Conservation (phyloP, 352 stramenopile species). For the Phytopythium oedochilum region DNA sequence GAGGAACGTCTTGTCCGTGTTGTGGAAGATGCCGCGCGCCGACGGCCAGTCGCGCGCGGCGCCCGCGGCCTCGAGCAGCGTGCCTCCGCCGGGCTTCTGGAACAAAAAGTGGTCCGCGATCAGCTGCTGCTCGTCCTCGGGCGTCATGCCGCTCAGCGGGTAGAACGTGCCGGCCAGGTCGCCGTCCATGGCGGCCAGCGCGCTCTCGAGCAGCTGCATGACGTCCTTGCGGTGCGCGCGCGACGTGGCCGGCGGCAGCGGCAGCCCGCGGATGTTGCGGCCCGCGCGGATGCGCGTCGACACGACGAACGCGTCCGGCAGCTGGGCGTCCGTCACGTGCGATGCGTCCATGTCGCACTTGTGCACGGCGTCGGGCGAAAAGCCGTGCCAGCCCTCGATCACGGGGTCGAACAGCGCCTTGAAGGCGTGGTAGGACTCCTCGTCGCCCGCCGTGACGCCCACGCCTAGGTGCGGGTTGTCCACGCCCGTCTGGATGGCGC, state of each 20-base stretch:
- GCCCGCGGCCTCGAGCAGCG: conserved; percentile 58
- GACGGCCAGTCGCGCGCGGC: conserved; percentile 70
- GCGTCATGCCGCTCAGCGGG: conserved; percentile 67
- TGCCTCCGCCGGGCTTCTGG: conserved; percentile 77
- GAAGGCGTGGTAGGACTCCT: conserved; percentile 72
- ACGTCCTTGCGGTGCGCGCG: conserved; percentile 81
- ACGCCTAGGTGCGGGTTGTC: conserved; percentile 75
- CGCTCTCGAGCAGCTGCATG: conserved; percentile 77
- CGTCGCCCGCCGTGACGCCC: conserved; percentile 51
- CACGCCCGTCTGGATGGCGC: conserved; percentile 69
- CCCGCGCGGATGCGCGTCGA: conserved; percentile 81
- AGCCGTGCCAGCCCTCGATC: conserved; percentile 67
- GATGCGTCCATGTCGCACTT: conserved; percentile 69
- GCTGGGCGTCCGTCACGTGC: conserved; percentile 57
- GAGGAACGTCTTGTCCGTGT: conserved; percentile 73
- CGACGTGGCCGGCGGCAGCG: conserved; percentile 75
- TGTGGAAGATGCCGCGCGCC: conserved; percentile 75
- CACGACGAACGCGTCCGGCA: conserved; percentile 70
- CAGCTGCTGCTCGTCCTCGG: conserved; percentile 73
- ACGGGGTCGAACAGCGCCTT: conserved; percentile 73
- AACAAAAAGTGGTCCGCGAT: conserved; percentile 81
- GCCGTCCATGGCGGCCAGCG: conserved; percentile 64
- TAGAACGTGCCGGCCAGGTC: conserved; percentile 80
- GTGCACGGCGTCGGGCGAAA: conserved; percentile 52
- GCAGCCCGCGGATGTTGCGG: conserved; percentile 78